Evolutionary conservation across 2,329 filamentous ascomycete species (phyloP).

Genomic region (Colletotrichum ledebouriae): DNA sequence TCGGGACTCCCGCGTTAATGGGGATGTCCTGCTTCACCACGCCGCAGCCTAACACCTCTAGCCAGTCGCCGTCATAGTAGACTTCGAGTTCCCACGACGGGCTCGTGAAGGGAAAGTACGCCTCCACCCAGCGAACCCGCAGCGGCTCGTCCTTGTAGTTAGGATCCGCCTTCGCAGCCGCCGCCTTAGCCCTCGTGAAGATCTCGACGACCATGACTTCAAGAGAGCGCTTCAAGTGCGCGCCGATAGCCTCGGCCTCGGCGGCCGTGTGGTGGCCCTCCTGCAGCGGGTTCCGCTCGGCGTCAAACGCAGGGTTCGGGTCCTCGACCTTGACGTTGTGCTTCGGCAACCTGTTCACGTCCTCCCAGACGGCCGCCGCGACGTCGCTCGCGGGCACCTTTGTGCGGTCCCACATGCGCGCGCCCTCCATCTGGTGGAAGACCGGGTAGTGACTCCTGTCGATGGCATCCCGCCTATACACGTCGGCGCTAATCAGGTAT

Average conservation of each 20-base stretch:
- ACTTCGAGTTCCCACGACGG: constrained; percentile 98
- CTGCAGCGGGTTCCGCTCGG: constrained; percentile 87
- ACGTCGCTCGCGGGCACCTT: constrained; percentile 70
- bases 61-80: constrained; percentile 93
- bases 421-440: constrained; percentile 99
- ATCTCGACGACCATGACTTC: constrained; percentile 92
- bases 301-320: constrained; percentile 81
- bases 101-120: constrained; percentile 97
- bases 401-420: constrained; percentile 85
- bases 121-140: constrained; percentile 92
- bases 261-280: constrained; percentile 75
- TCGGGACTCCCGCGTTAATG: constrained; percentile 79
- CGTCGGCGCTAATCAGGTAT: constrained; percentile 93
- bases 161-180: constrained; percentile 67
- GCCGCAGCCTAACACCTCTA: constrained; percentile 95
- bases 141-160: constrained; percentile 76
- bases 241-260: constrained; percentile 85
- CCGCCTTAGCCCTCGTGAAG: constrained; percentile 82
- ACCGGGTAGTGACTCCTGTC: constrained; percentile 96
- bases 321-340: constrained; percentile 87
- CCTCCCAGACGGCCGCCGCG: constrained; percentile 75
- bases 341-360: constrained; percentile 78
- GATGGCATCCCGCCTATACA: constrained; percentile 94
- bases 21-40: constrained; percentile 88
- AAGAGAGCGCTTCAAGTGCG: constrained; percentile 89